These are phyloP conservation scores for Saccharomycopsis crataegensis DNA, from an alignment of 1,139 yeast genomes.

Conservation along the genomic window DNA sequence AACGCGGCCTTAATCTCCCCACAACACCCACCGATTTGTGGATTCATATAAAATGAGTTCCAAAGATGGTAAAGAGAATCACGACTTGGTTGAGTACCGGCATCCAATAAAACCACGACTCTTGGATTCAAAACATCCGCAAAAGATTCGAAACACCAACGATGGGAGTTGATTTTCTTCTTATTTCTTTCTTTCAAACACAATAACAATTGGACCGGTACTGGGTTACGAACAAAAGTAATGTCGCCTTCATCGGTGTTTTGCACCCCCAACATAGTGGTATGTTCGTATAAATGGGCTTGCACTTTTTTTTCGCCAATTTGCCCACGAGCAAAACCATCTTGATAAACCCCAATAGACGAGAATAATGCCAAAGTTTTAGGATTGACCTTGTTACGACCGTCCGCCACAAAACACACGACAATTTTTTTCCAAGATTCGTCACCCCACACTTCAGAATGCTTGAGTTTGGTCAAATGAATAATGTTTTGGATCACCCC, in stretches of 20 bases:
- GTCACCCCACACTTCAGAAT: slow-evolving; percentile 71
- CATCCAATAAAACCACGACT: slow-evolving; percentile 78
- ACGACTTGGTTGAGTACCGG: slow-evolving; percentile 89
- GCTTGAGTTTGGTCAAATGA: slow-evolving; percentile 66
- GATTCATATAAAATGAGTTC: slow-evolving; percentile 82
- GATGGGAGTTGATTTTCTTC: slow-evolving; percentile 88
- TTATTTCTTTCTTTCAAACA: slow-evolving; percentile 85
- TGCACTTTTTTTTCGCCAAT: slow-evolving; percentile 74
- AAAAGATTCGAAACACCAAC: slow-evolving; percentile 94
- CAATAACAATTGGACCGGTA: slow-evolving; percentile 87
- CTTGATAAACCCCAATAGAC: slow-evolving; percentile 92
- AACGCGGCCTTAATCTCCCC: slow-evolving; percentile 90
- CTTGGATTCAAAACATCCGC: slow-evolving; percentile 83
- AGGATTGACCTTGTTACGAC: slow-evolving; percentile 83
- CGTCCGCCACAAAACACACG: slow-evolving; percentile 86
- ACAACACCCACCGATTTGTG: slow-evolving; percentile 90
- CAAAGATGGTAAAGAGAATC: slow-evolving; percentile 78
- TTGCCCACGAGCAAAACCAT: slow-evolving; percentile 84
- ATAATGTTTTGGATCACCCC: slow-evolving; percentile 90
- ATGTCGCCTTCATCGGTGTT: slow-evolving; percentile 63
- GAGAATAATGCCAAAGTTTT: slow-evolving; percentile 79
- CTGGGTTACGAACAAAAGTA: slow-evolving; percentile 52
- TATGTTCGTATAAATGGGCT: slow-evolving; percentile 90
- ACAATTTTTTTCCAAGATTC: slow-evolving; percentile 94
- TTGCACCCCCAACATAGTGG: slow-evolving; percentile 47